A percentile compares a stretch with the other conserved stretches of the same genome.
Conservation (phyloP, 345 rosid genomes). For the Hibiscus tridactylites region DNA sequence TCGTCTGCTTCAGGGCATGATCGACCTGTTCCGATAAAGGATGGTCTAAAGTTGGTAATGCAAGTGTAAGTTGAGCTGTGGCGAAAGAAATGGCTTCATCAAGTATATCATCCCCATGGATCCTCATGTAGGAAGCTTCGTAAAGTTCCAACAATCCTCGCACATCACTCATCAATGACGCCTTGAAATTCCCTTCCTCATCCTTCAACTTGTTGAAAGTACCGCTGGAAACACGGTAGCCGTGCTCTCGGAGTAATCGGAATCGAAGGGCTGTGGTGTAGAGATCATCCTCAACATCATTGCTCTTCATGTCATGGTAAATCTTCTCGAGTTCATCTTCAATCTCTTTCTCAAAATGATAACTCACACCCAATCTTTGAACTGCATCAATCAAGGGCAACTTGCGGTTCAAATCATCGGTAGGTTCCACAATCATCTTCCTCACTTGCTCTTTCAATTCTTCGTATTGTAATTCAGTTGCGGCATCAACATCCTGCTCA, state of each 20-base stretch:
- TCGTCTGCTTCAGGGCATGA: conserved; percentile 18
- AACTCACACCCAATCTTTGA: conserved; percentile 22
- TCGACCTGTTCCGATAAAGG: conserved; percentile 10
- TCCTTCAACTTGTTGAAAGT: conserved; percentile 16
- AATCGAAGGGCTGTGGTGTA: conserved; percentile 14
- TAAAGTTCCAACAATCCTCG: conserved; percentile 21
- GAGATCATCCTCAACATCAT: background rate
- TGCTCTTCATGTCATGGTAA: background rate
- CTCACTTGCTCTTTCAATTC: conserved; percentile 18
- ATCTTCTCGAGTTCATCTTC: conserved; percentile 3
- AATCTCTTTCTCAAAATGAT: conserved; percentile 22
- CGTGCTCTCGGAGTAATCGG: conserved; percentile 23
- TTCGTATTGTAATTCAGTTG: background rate
- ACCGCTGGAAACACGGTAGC: conserved; percentile 12
- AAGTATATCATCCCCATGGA: conserved; percentile 15
- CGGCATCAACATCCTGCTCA: background rate
- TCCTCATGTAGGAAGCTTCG: conserved; percentile 22
- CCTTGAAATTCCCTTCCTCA: conserved; percentile 14
- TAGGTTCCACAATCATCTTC: conserved; percentile 1
- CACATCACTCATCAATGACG: background rate
- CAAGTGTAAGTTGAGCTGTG: conserved; percentile 1
- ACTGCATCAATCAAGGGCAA: conserved; percentile 19
- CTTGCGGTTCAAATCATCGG: background rate
- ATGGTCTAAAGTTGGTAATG: background rate
- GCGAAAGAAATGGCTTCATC: conserved; percentile 19